phyloP scores from a whole-genome alignment of 352 stramenopile species.

The Phytophthora aleatoria region DNA sequence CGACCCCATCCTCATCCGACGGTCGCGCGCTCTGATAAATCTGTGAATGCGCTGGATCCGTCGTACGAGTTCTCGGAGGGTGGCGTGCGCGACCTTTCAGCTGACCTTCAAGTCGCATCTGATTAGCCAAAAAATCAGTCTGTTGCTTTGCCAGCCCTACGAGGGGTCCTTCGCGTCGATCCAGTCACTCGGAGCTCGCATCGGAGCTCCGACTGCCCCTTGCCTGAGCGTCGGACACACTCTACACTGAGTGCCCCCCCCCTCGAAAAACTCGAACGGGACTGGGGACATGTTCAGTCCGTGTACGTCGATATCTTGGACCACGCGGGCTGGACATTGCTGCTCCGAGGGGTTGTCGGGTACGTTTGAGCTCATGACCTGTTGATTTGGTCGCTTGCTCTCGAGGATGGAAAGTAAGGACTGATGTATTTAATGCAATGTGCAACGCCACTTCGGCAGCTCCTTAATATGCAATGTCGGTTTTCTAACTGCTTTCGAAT shows the following conservation, averaged over 20 bases:
- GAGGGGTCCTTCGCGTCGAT: slow-evolving; percentile 6
- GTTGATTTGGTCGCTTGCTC: background rate
- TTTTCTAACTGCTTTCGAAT: background rate
- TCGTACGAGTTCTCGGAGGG: background rate
- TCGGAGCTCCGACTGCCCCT: slow-evolving; percentile 6
- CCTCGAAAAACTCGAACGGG: slow-evolving; percentile 10
- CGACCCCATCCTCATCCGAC: background rate
- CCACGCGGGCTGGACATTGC: background rate
- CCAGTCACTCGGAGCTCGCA: slow-evolving; percentile 6
- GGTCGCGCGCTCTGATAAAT: slow-evolving; percentile 3
- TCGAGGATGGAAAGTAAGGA: background rate
- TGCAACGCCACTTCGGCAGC: background rate
- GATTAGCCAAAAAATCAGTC: background rate
- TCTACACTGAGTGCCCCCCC: background rate
- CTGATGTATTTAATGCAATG: background rate
- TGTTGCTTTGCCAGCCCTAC: slow-evolving; percentile 8
- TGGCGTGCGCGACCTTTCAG: background rate
- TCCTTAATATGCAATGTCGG: background rate
- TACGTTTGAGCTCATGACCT: background rate
- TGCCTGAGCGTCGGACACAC: slow-evolving; percentile 5
- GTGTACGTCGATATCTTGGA: slow-evolving; percentile 5
- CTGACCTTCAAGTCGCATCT: background rate
- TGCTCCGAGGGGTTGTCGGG: background rate
- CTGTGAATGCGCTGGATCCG: background rate
- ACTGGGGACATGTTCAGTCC: background rate